Percentiles rank a stretch among this genome's conserved stretches.
phyloP scores from a whole-genome alignment of 2,329 filamentous ascomycete species.

The Dryadomyces sulphureus region DNA sequence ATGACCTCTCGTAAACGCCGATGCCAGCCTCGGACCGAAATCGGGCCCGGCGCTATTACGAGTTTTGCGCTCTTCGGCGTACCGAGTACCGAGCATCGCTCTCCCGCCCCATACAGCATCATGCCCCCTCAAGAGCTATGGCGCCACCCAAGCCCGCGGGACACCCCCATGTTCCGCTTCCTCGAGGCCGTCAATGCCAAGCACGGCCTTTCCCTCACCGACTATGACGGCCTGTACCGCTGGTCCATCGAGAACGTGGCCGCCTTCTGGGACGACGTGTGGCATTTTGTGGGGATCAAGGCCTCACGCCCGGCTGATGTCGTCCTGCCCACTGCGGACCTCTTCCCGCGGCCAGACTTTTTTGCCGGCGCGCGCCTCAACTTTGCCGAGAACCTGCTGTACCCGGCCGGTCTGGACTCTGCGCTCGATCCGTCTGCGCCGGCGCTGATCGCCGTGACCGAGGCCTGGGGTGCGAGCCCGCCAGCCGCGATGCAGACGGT shows the following conservation, averaged over 20 bases:
- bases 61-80: too few relatives aligned
- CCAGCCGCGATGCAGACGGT: constrained; percentile 20
- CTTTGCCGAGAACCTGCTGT: constrained; percentile 90
- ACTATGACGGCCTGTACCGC: constrained; percentile 61
- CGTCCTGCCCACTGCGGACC: constrained; percentile 47
- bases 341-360: constrained; percentile 82
- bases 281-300: constrained; percentile 66
- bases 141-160: constrained; percentile 51
- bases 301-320: constrained; percentile 54
- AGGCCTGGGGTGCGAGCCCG: constrained; percentile 30
- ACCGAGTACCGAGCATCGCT: too few relatives aligned
- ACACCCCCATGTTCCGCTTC: constrained; percentile 60
- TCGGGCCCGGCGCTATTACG: neutral
- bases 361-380: constrained; percentile 70
- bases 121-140: constrained; percentile 37
- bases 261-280: constrained; percentile 73
- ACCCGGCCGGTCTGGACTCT: constrained; percentile 41
- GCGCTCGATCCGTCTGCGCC: constrained; percentile 42
- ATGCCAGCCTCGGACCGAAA: neutral
- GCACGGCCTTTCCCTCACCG: constrained; percentile 44
- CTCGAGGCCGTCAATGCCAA: constrained; percentile 54
- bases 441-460: constrained; percentile 71
- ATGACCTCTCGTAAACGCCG: neutral
- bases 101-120: too few relatives aligned
- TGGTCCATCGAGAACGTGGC: constrained; percentile 72